Evolutionary conservation across 2,329 filamentous ascomycete genomes (phyloP).

Genomic region (Dothidotthia symphoricarpi): DNA sequence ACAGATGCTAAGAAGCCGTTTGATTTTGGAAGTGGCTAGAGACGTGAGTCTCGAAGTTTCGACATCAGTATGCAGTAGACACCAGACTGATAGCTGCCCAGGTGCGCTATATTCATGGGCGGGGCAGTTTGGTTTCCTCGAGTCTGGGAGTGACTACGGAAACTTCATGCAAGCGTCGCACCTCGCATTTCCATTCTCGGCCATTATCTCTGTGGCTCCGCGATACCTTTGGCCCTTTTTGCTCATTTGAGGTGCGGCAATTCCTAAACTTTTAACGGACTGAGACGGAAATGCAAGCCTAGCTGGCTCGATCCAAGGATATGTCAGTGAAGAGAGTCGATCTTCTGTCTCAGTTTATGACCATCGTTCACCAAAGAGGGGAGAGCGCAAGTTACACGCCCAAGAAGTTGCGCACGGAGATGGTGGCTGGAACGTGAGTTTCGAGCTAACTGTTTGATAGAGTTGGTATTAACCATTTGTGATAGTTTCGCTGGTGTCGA

Average conservation of each 20-base stretch:
- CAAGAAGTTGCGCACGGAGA: too few relatives aligned
- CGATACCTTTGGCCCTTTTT: slow-evolving; percentile 8
- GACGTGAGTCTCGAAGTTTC: slow-evolving; percentile 26
- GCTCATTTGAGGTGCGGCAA: slow-evolving; percentile 7
- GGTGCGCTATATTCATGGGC: slow-evolving; percentile 22
- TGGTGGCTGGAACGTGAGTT: too few relatives aligned
- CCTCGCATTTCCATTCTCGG: slow-evolving; percentile 31
- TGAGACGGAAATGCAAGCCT: slow-evolving; percentile 12
- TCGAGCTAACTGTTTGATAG: too few relatives aligned
- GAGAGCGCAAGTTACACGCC: too few relatives aligned
- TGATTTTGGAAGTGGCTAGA: slow-evolving; percentile 22
- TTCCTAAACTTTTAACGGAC: slow-evolving; percentile 24
- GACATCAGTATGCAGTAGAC: too few relatives aligned
- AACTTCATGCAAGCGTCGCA: slow-evolving; percentile 34
- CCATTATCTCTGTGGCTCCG: slow-evolving; percentile 9
- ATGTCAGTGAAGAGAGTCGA: slow-evolving; percentile 23
- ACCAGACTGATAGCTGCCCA: too few relatives aligned
- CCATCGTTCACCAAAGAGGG: slow-evolving; percentile 20
- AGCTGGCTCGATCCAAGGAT: slow-evolving; percentile 10
- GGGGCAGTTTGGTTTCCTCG: slow-evolving; percentile 22
- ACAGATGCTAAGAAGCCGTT: slow-evolving; percentile 10
- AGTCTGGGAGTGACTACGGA: slow-evolving; percentile 17
- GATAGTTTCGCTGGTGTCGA: slow-evolving; percentile 37
- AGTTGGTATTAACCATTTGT: not conserved
- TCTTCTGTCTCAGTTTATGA: slow-evolving; percentile 31